A percentile compares a stretch with the other conserved stretches of the same genome.
These are phyloP conservation scores for Hypoxylon subgilvum DNA, from an alignment of 495 filamentous ascomycete species.

Conservation along the genomic window DNA sequence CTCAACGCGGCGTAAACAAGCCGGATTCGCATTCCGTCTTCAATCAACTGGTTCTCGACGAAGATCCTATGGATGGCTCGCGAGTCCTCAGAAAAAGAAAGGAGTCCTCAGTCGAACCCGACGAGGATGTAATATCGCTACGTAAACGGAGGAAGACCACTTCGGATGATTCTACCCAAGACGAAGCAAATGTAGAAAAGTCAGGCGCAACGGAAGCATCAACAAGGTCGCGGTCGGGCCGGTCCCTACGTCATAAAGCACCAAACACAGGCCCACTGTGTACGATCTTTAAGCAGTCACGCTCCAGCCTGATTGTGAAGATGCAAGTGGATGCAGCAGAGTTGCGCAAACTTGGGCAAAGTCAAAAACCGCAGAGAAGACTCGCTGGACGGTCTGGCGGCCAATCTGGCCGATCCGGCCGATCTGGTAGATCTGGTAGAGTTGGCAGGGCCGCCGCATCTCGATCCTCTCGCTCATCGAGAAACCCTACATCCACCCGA, in stretches of 20 bases:
- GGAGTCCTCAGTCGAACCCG: constrained; percentile 56
- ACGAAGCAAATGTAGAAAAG: constrained; percentile 38
- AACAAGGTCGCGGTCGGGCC: constrained; percentile 44
- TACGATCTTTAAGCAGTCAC: constrained; percentile 48
- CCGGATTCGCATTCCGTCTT: constrained; percentile 88
- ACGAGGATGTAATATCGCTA: constrained; percentile 51
- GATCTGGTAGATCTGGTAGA: constrained; percentile 37
- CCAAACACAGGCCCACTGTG: constrained; percentile 25
- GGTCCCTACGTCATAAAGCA: constrained; percentile 51
- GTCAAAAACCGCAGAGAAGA: constrained; percentile 56
- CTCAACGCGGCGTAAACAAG: constrained; percentile 69
- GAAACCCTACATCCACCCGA: constrained; percentile 40
- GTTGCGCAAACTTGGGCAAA: constrained; percentile 63
- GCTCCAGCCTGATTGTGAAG: constrained; percentile 44
- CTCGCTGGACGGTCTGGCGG: constrained; percentile 46
- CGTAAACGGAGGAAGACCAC: constrained; percentile 54
- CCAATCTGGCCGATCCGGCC: constrained; percentile 48
- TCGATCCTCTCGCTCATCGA: constrained; percentile 43
- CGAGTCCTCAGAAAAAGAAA: constrained; percentile 88
- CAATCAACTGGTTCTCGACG: constrained; percentile 76
- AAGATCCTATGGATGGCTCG: constrained; percentile 84
- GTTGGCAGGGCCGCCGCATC: constrained; percentile 38
- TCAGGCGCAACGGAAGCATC: constrained; percentile 38
- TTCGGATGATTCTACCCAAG: constrained; percentile 42
- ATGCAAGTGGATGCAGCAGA: constrained; percentile 66